Base-by-base conservation (phyloP, 2,329 filamentous ascomycete genomes). In the Ceratocystis eucalypticola region DNA sequence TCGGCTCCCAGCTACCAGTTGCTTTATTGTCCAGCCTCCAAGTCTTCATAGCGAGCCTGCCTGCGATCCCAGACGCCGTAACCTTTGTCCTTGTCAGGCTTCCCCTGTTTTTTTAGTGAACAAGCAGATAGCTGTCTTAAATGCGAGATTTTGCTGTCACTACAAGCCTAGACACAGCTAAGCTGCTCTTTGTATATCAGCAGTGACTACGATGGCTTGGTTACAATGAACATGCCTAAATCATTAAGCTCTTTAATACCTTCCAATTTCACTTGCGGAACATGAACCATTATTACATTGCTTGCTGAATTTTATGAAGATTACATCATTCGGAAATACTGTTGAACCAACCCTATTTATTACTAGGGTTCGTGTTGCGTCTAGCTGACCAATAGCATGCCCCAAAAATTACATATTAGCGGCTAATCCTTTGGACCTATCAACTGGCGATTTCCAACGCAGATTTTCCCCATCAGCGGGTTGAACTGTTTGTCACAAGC, bases 1-100 rank as follows among this genome's bases (percentile, higher is more conserved):
- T 30, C 61, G 65, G 61, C 41, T 65, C 63, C 48, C 59, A 63
- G 59, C 46, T 65, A 65, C 57, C 63, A 63, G 45, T 59, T 67
- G 62, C 66, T 62, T 64, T 62, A 61, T 48, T 41, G 61, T 57
- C 57, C 41, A 45, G 37, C 37, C 37, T 61, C 12, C 50, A 59
- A 25, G 61, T 28, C 17, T 37, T 63, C 22, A 25, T 33, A 33
- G 22, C 17, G 30, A 59, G 28, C 28, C 55, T 59, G 62, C 30
- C 22, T 65, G 66, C 66, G 57, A 64, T 57, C 62, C 66, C 66
- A 67, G 66, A 67, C 66, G 66, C 57, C 30, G 28, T 41, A n/a
- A 8, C 30, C 61, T 50, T 33, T 46, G 5, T 28, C 46, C 53
- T 53, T 30, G 37, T 17, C 37, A 30, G 55, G 48, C 22, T 28